Conservation (phyloP, 176 grass and related monocot genomes). For the Saccharum spontaneum region DNA sequence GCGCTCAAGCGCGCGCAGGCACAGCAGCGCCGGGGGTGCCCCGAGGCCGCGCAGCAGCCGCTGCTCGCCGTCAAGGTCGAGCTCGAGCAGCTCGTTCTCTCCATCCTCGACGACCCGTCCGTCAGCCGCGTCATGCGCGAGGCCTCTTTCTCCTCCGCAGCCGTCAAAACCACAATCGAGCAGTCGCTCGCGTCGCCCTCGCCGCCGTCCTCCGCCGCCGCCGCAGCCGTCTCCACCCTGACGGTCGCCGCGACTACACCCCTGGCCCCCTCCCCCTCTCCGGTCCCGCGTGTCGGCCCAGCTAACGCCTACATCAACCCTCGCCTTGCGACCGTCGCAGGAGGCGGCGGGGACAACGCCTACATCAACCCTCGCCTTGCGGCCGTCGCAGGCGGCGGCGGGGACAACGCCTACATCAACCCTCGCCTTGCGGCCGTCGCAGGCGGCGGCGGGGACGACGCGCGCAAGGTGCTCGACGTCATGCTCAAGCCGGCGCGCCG, state of each 20-base stretch:
- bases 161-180: constrained; percentile 76
- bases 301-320: constrained; percentile 47
- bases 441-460: constrained; percentile 27
- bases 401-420: constrained; percentile 41
- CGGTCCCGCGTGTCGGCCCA: constrained; percentile 17
- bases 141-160: constrained; percentile 77
- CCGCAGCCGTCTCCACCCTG: background rate
- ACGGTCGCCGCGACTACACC: constrained; percentile 4
- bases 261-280: constrained; percentile 27
- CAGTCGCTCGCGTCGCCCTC: constrained; percentile 64
- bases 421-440: constrained; percentile 31
- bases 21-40: constrained; percentile 74
- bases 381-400: too few species aligned
- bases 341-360: constrained; percentile 32
- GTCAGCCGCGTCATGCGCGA: constrained; percentile 97
- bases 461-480: constrained; percentile 71
- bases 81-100: constrained; percentile 85
- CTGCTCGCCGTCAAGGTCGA: constrained; percentile 89
- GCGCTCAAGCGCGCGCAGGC: constrained; percentile 93
- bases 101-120: constrained; percentile 90
- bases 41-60: constrained; percentile 67
- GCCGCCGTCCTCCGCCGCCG: constrained; percentile 2
- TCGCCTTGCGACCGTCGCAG: constrained; percentile 12
- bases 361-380: constrained; percentile 39
- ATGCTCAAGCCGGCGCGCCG: constrained; percentile 68